Evolutionary conservation across 148 eudicot genomes (phyloP), one percentile per base, ranked within the genome.

Genomic region (Amaranthus palmeri): DNA sequence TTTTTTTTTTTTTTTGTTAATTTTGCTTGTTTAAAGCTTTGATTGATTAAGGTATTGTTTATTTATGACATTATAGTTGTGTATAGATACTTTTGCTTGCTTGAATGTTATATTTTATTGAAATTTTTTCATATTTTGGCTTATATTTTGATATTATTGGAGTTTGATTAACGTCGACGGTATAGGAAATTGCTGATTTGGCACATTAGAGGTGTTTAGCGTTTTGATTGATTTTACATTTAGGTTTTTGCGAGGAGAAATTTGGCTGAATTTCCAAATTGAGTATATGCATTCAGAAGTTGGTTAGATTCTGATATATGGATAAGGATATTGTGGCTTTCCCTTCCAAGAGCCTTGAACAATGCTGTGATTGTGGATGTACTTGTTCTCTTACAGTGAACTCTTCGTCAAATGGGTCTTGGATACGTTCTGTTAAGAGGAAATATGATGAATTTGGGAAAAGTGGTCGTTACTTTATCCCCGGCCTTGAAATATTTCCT

Each of bases 321-420:
- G 92, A 84, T 62, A 70, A 67, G 11, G 85, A 86, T 72, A 40
- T 40, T 42, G 62, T 75, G 72, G 72, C 78, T 4, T 72, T 81
- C 61, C 82, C 83, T 49, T 81, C 90, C 36, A 85, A 67, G 56
- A 85, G 82, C 71, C 46, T 71, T 79, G 80, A 60, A 64, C 76
- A 85, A 72, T 93, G 98, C 59, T 84, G 92, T 59, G 83, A 89
- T 72, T 91, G 97, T 67, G 96, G 85, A 57, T 85, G 97, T 79
- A 82, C 79, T 63, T 95, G 91, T 79, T 79, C 86, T 4, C 18
- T 77, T 50, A 80, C 81, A 65, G 70, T 80, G 15, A 68, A 84
- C 67, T 81, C 91, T 50, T 75, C 72, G 43, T 61, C 66, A 5
- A 81, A 81, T 3, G 92, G 86, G 69, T 74, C 79, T 14, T 86